Base-by-base conservation (phyloP, 1,139 yeast species). In the Nakaseomyces delphensis region DNA sequence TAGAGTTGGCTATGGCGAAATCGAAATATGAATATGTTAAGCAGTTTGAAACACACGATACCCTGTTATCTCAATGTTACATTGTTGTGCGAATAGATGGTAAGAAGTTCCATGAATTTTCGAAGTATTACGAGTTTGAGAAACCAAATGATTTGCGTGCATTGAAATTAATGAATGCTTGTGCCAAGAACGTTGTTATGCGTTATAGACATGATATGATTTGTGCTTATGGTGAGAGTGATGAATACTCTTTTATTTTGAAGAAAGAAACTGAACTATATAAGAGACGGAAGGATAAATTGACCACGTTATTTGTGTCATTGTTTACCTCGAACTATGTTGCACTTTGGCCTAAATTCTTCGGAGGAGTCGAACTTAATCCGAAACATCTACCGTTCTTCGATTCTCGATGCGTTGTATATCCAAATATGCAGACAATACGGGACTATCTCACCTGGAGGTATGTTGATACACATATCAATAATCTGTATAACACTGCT, bases 391-490 rank as follows among this genome's bases (percentile, higher is more conserved):
- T 91, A 40, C 98, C 98, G 0, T 79, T 83, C 28, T 91, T 91
- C 62, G 99, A 91, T 63, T 87, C 94, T 0, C 67, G 99, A 38
- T 94, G 94, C 1, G 94, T 91, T 10, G 66, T 78, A 2, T 91
- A 91, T 54, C 99, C 99, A 0, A 76, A 73, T 44, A 53, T 67
- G 21, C 56, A 66, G 8, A 67, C 70, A 2, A 70, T 89, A 2
- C 69, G 84, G 43, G 97, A 91, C 60, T 93, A 93, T 58, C 74
- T 93, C 49, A 68, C 83, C 43, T 93, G 99, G 99, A 71, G 99
- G 53, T 97, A 86, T 59, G 98, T 83, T 1, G 99, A 91, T 59
- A 91, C 98, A 45, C 98, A 91, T 63, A 91, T 91, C 44, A 91
- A 91, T 60, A 91, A 91, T 59, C 65, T 93, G 48, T 93, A 89